A percentile compares a stretch with the other conserved stretches of the same genome.
Conservation (phyloP, 2,329 filamentous ascomycete genomes). For the Hyphodiscus sp. region DNA sequence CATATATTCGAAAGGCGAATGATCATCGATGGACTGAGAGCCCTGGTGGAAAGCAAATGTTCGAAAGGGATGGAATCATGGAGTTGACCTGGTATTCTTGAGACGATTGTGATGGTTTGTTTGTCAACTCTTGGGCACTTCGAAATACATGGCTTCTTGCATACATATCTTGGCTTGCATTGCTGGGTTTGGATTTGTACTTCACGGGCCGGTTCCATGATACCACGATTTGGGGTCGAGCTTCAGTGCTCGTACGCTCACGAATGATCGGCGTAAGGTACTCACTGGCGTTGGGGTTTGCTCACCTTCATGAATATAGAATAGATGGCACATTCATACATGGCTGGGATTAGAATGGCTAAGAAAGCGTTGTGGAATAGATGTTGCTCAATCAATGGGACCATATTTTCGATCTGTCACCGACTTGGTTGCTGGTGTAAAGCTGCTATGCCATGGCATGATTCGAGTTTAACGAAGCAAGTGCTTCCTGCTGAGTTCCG, state of each 20-base stretch:
- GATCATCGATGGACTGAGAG: conserved; percentile 45
- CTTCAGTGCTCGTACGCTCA: not conserved
- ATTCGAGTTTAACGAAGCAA: too few species aligned
- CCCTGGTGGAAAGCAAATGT: conserved; percentile 40
- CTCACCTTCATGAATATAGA: not conserved
- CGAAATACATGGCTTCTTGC: not conserved
- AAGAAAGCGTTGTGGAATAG: not conserved
- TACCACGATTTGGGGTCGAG: not conserved
- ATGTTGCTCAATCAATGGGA: not conserved
- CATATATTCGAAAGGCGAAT: conserved; percentile 45
- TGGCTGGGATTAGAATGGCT: not conserved
- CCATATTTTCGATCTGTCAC: not conserved
- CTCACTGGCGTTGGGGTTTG: not conserved
- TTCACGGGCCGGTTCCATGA: not conserved
- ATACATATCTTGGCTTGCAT: not conserved
- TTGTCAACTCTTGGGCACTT: not conserved
- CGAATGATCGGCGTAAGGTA: not conserved
- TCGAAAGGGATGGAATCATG: conserved; percentile 46
- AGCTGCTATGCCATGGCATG: too few species aligned
- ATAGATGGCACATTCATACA: not conserved
- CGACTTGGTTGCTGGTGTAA: too few species aligned
- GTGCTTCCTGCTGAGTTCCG: too few species aligned
- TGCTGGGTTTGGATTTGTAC: not conserved
- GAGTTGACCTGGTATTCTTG: conserved; percentile 50
- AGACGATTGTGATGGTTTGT: not conserved